Percentiles rank a stretch among this genome's conserved stretches.
Conservation (phyloP, 352 stramenopile species). For the Phytophthora litchii region DNA sequence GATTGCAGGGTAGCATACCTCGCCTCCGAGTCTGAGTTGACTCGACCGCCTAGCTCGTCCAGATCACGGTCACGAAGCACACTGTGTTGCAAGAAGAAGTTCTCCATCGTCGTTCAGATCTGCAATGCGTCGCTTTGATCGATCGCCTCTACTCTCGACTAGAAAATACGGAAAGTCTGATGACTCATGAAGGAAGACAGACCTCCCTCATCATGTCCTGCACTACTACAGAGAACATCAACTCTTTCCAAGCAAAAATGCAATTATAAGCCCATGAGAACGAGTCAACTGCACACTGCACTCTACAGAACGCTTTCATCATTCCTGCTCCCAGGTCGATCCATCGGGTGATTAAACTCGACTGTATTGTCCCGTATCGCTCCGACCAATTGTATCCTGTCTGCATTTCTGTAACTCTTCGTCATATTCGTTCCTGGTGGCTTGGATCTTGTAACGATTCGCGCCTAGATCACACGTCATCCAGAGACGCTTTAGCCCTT, state of each 20-base stretch:
- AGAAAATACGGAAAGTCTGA: conserved; percentile 22
- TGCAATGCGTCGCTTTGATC: conserved; percentile 16
- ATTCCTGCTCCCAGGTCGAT: conserved; percentile 17
- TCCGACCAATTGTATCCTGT: conserved; percentile 4
- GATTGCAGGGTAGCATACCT: conserved; percentile 38
- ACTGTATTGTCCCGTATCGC: conserved; percentile 12
- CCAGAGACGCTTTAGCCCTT: conserved; percentile 66
- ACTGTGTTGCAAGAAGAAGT: conserved; percentile 82
- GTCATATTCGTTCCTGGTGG: conserved; percentile 19
- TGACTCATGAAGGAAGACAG: no score
- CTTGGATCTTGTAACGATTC: conserved; percentile 8
- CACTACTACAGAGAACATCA: conserved; percentile 5
- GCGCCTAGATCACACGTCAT: conserved; percentile 4
- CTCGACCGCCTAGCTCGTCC: conserved; percentile 58
- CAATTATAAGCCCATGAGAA: conserved; percentile 33
- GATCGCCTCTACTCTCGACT: background rate
- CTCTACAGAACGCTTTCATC: conserved; percentile 43
- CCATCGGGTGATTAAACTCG: conserved; percentile 12
- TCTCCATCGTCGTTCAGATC: conserved; percentile 60
- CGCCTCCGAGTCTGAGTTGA: conserved; percentile 78
- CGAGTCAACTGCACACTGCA: conserved; percentile 34
- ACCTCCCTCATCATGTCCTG: no score
- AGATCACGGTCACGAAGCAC: conserved; percentile 74
- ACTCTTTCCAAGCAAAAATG: conserved; percentile 26
- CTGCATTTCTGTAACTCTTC: conserved; percentile 16